Evolutionary conservation across 2,329 filamentous ascomycete genomes (phyloP), one percentile per base, ranked within the genome.

Genomic region (Daldinia sp.): DNA sequence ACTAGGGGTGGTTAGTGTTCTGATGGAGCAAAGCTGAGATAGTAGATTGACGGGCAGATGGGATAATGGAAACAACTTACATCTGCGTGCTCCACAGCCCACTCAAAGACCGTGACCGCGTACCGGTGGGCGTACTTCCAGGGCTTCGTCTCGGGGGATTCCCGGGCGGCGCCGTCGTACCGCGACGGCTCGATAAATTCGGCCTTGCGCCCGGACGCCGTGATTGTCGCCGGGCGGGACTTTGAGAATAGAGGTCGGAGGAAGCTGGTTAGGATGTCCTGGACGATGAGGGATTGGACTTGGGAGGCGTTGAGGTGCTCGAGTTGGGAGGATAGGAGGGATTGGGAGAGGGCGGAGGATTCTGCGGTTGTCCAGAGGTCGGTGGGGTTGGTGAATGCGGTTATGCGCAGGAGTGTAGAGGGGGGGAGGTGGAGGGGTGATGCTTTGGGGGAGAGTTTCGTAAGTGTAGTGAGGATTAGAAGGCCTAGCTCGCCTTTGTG

Each of bases 211-310:
- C 87, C 87, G 4, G 83, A 79, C 1, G 82, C 76, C 2, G 88
- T 89, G 45, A 90, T 77, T 2, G 79, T 78, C 1, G 75, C 74
- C 4, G 86, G 82, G 17, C 81, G 83, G 13, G 84, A 80, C 60
- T 81, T 82, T 25, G 82, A 81, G 78, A 94, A 93, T 4, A 91
- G 78, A 25, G 88, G 88, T 34, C 87, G 88, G 51, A 94, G 81
- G 71, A 88, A 88, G 70, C 79, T 77, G 64, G 83, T 80, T 3
- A 94, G 83, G 58, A 93, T 79, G 35, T 82, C 77, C n/a, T 82
- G 79, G 15, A 83, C 78, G 67, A 88, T 78, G 67, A 87, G 37
- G 1, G 48, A 83, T 3, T 30, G 41, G 1, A 35, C 54, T 35
- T 53, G 60, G 9, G 59, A 41, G 2, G 41, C 51, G 15, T 34